Evolutionary conservation across 805 yeast species (phyloP).

Genomic region (Naumovozyma baii): DNA sequence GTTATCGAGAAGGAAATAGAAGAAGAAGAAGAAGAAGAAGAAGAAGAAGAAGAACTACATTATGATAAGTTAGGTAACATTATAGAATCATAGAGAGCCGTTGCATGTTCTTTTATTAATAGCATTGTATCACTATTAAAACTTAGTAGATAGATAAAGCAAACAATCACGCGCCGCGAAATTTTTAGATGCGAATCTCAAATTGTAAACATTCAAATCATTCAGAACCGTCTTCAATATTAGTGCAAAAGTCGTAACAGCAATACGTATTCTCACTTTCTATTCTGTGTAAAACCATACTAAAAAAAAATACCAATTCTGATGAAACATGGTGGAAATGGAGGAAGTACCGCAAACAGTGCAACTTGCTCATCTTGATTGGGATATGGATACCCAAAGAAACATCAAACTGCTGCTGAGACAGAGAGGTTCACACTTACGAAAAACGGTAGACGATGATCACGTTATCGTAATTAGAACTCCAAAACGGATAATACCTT

Average conservation of each 20-base stretch:
- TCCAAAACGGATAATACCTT: constrained; percentile 3
- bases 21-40: constrained; percentile 11
- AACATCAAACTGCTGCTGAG: constrained; percentile 23
- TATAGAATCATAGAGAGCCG: constrained; percentile 6
- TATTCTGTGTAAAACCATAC: too few relatives aligned
- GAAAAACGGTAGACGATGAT: constrained; percentile 19
- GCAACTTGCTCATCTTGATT: background rate
- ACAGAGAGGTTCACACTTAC: constrained; percentile 26
- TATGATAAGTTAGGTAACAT: constrained; percentile 18
- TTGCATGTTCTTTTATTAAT: background rate
- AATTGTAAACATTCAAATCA: too few relatives aligned
- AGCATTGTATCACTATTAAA: too few relatives aligned
- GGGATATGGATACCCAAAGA: constrained; percentile 7
- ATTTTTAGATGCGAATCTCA: background rate
- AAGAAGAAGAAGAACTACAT: constrained; percentile 3
- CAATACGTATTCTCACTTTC: too few relatives aligned
- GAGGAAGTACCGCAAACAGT: background rate
- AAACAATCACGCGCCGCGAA: too few relatives aligned
- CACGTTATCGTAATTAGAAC: constrained; percentile 13
- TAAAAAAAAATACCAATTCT: too few relatives aligned
- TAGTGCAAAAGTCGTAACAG: too few relatives aligned
- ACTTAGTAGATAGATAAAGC: too few relatives aligned
- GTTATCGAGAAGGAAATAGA: constrained; percentile 17
- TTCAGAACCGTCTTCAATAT: too few relatives aligned
- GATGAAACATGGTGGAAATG: too few relatives aligned